phyloP scores from a whole-genome alignment of 768 basidiomycete genomes.

The Leccinellum albellum region DNA sequence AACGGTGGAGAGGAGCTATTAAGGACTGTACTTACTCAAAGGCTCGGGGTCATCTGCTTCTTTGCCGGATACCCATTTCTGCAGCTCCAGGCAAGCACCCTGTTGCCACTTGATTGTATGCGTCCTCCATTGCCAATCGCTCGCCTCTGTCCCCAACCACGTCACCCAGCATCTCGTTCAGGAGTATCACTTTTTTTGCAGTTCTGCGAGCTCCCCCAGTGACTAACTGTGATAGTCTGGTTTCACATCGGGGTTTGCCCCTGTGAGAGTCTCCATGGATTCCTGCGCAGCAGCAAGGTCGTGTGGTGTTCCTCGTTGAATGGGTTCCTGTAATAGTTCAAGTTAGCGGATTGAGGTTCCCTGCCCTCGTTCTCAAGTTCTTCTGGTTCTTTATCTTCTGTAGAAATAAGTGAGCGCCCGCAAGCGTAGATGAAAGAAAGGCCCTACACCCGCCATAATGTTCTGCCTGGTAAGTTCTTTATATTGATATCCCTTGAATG shows the following conservation, averaged over 20 bases:
- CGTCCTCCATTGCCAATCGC: constrained; percentile 87
- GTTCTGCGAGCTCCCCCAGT: constrained; percentile 81
- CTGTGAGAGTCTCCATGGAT: constrained; percentile 43
- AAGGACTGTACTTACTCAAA: too few species aligned
- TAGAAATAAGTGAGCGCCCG: neutral
- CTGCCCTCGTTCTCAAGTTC: constrained; percentile 96
- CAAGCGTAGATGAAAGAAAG: neutral
- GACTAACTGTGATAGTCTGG: constrained; percentile 93
- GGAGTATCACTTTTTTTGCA: constrained; percentile 94
- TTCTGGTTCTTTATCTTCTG: constrained; percentile 90
- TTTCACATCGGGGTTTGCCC: constrained; percentile 91
- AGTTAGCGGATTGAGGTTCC: constrained; percentile 92
- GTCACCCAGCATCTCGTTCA: constrained; percentile 97
- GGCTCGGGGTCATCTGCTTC: constrained; percentile 87
- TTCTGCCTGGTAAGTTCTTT: constrained; percentile 27
- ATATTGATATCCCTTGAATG: constrained; percentile 84
- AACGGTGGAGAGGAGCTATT: too few species aligned
- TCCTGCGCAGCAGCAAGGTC: constrained; percentile 96
- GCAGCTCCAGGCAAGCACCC: constrained; percentile 94
- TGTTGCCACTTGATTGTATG: constrained; percentile 92
- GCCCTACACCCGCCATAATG: constrained; percentile 17
- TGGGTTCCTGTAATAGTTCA: constrained; percentile 97
- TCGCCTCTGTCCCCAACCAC: constrained; percentile 69
- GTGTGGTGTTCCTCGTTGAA: constrained; percentile 90
- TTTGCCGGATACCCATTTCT: constrained; percentile 98